Evolutionary conservation across 192 early-diverging fungal species (phyloP).

Genomic region (Coemansia sp.): DNA sequence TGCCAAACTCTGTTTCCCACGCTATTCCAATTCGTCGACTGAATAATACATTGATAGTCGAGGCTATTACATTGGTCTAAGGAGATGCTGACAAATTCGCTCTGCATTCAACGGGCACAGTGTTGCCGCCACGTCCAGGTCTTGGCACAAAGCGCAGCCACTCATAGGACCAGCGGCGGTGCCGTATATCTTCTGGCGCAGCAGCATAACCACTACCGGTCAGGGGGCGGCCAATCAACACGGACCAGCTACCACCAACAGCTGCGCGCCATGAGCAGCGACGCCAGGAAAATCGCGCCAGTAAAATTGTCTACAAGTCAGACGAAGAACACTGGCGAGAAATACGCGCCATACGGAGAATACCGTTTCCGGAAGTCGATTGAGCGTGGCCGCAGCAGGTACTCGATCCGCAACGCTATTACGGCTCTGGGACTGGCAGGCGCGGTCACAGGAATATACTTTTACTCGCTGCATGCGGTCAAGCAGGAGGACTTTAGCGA

Average conservation of each 20-base stretch:
- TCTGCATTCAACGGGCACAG: slow-evolving; percentile 4
- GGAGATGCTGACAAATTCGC: slow-evolving; percentile 4
- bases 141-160: slow-evolving; percentile 2
- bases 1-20: too few species aligned
- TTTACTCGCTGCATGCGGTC: slow-evolving; percentile 74
- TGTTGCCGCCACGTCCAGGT: background rate
- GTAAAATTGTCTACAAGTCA: background rate
- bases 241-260: background rate
- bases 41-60: too few species aligned
- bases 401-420: slow-evolving; percentile 24
- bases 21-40: too few species aligned
- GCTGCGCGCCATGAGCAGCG: slow-evolving; percentile 10
- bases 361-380: slow-evolving; percentile 50
- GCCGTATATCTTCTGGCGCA: background rate
- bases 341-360: slow-evolving; percentile 27
- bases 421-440: slow-evolving; percentile 32
- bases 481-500: slow-evolving; percentile 80
- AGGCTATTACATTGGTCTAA: background rate
- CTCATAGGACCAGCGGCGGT: background rate
- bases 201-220: slow-evolving; percentile 3
- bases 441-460: slow-evolving; percentile 41
- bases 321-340: background rate
- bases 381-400: slow-evolving; percentile 46
- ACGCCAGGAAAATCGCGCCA: background rate
- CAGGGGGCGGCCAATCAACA: background rate